phyloP scores from a whole-genome alignment of 495 filamentous ascomycete species.

The Daldinia caldariorum region DNA sequence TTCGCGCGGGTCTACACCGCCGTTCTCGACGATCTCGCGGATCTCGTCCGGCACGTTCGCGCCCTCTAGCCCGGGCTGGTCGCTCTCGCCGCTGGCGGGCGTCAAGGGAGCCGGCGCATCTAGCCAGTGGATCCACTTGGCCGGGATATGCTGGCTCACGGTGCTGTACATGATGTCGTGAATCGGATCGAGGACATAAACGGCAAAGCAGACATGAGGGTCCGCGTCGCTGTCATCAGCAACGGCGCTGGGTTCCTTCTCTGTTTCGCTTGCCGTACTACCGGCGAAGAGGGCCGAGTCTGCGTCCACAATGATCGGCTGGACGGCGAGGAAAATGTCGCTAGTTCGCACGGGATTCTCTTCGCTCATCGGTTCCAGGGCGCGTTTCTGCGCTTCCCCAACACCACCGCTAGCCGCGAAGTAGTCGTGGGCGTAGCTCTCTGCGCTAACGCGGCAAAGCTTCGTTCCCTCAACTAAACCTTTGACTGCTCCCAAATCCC shows the following conservation, averaged over 20 bases:
- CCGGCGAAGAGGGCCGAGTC: conserved; percentile 74
- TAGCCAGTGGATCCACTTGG: conserved; percentile 90
- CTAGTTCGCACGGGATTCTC: conserved; percentile 89
- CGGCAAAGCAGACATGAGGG: conserved; percentile 78
- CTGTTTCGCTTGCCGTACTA: conserved; percentile 55
- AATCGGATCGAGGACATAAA: conserved; percentile 92
- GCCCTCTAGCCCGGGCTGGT: conserved; percentile 38
- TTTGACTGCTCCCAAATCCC: conserved; percentile 80
- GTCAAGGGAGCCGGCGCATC: conserved; percentile 74
- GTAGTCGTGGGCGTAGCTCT: conserved; percentile 86
- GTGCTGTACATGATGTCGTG: conserved; percentile 89
- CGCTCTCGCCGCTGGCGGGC: conserved; percentile 55
- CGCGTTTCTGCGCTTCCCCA: conserved; percentile 79
- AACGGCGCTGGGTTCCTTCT: conserved; percentile 62
- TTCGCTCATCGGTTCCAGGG: conserved; percentile 77
- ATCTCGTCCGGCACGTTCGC: conserved; percentile 79
- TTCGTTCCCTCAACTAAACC: conserved; percentile 89
- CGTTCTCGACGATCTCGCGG: conserved; percentile 82
- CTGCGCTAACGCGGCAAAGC: conserved; percentile 84
- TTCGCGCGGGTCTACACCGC: conserved; percentile 93
- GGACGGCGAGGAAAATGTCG: conserved; percentile 94
- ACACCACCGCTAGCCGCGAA: conserved; percentile 79
- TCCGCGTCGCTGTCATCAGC: conserved; percentile 62
- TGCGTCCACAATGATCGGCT: conserved; percentile 74
- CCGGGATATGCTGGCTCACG: conserved; percentile 84